Evolutionary conservation across 148 eudicot genomes (phyloP), one percentile per base, ranked within the genome.

Genomic region (Spergularia marina): DNA sequence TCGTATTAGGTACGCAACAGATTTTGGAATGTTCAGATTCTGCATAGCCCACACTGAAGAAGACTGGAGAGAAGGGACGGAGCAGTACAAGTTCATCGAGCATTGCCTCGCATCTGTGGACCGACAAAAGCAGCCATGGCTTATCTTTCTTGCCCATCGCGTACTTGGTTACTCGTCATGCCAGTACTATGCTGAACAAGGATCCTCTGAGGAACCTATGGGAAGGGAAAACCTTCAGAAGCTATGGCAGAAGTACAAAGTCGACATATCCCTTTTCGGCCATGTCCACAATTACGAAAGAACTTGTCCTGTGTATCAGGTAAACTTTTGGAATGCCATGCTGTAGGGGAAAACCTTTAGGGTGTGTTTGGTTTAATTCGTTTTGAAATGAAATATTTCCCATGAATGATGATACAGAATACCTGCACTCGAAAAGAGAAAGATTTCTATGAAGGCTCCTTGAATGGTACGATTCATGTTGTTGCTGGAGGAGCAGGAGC

Each of bases 241-340:
- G 71, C 86, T 94, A 15, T 94, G 98, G 98, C 97, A 94, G 78
- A 94, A 90, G 83, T 90, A 94, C 78, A 90, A 91, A 77, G 96
- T 91, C 58, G 98, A 94, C 79, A 86, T 94, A 60, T 96, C 95
- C 52, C 23, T 94, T 64, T 94, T 68, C 18, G 98, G 98, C 41
- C 98, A 94, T 80, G 93, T 82, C 61, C 98, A 94, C 70, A 90
- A 83, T 78, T 94, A 94, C 17, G 98, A 94, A 80, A 82, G 97
- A 73, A 94, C 93, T 7, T 94, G 98, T 69, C 98, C 98, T 14
- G 73, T 94, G n/a, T 94, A 94, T 72, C 88, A 94, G 95, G 98
- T 92, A 58, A 13, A 10, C 49, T 44, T 47, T 2, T 30, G 36
- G 36, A 30, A 30, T 3, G 4, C 36, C 36, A 30, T 30, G 36